Base-by-base conservation (phyloP, 2,329 filamentous ascomycete genomes). In the Colletotrichum sp. region DNA sequence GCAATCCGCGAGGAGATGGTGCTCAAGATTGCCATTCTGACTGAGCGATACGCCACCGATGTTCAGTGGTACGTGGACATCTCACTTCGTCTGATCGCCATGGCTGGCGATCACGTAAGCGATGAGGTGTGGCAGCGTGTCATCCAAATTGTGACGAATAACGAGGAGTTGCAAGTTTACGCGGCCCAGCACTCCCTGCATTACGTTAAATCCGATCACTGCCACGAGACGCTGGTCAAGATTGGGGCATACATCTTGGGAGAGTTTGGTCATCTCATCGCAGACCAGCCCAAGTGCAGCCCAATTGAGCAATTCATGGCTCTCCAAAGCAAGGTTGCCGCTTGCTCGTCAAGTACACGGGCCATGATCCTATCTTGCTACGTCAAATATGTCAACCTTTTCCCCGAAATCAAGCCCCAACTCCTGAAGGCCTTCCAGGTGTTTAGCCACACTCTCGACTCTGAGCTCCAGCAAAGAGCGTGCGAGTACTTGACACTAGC, bases 11-110 rank as follows among this genome's bases (percentile, higher is more conserved):
- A 99, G 86, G 97, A 99, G 84, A 99, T 99, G 97, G 97, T 98
- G 6, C 89, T 99, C 77, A 99, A 99, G 87, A 98, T 99, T 85
- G 97, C 97, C 68, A 99, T 99, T 81, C 85, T 99, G 78, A 98
- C 97, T 1, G 97, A 99, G 83, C 98, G 98, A 83, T 99, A 99
- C 83, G 97, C 97, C 28, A 98, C 96, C 1, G 97, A 99, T 81
- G 95, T 98, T 24, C 96, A 98, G 87, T 99, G 97, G 97, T 99
- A 99, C 84, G 97, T 99, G 77, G 96, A 99, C 83, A 98, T 98
- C 79, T 98, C 97, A 13, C 89, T 99, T 79, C 93, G 96, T 71
- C 91, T 99, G 68, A 96, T 99, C 75, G 96, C 96, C 74, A 96
- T 98, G 92, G 97, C 97, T 5, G 97, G 97, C 79, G 97, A 99